Evolutionary conservation across 2,329 filamentous ascomycete genomes (phyloP), one percentile per base, ranked within the genome.

Genomic region (Coniochaeta ligniaria): DNA sequence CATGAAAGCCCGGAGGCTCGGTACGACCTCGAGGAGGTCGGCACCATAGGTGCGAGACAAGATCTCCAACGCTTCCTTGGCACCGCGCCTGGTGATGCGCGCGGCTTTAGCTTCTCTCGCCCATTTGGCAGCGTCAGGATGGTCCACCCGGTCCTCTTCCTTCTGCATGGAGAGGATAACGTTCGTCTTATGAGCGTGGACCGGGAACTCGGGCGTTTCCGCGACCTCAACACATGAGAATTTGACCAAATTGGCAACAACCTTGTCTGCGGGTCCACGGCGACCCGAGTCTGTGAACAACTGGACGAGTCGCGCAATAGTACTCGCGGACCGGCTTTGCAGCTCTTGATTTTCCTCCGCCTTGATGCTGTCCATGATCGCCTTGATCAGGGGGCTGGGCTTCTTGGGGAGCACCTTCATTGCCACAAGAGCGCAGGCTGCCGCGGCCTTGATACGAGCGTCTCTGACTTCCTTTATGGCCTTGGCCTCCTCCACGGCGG

Each of bases 141-240:
- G 93, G 67, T 99, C 95, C 65, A 93, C 88, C 52, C 95, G 85
- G 69, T 99, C 95, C 74, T 99, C 95, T 71, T 99, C 95, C 75
- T 99, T 99, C 67, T 94, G 91, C 73, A 99, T 87, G 0, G 95
- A 98, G 17, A 99, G 77, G 60, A 99, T 95, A 16, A 89, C 88
- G 64, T 87, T 86, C 54, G 88, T 90, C 69, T 96, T 88, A 50
- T 80, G 73, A 1, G 89, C 90, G 69, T 98, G 95, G 31, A 90
- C 88, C 5, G 88, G 86, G 72, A 98, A 98, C 69, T 98, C 95
- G 0, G 95, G 95, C 0, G 96, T 99, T 73, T 99, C 96, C 0
- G 95, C 94, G 1, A 96, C 96, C 72, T 99, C 95, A 69, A 97
- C 92, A 70, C 95, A 99, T 64, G 92, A 96, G 75, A 97, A 99